These are phyloP conservation scores for Ustilago bromivora DNA, from an alignment of 1,284 basidiomycete species.

Conservation along the genomic window DNA sequence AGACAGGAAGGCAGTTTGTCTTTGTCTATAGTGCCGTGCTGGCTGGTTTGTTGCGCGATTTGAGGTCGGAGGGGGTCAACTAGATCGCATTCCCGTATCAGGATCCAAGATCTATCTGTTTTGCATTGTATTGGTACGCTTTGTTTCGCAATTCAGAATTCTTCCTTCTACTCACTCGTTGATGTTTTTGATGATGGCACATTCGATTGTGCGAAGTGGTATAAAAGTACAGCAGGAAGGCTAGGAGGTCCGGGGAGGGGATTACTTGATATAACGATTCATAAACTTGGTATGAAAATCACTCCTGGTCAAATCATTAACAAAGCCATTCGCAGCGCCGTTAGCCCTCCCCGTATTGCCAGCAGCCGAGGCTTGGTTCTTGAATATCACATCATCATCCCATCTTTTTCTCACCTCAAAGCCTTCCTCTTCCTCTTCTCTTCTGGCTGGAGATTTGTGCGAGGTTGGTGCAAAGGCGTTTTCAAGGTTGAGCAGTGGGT, in stretches of 20 bases:
- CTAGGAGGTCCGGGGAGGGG: not conserved
- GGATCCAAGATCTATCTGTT: too few species aligned
- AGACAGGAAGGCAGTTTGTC: conserved; percentile 66
- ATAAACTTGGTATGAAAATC: conserved; percentile 68
- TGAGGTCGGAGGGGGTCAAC: conserved; percentile 21
- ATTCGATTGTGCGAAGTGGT: not conserved
- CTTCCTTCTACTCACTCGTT: not conserved
- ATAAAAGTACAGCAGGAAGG: not conserved
- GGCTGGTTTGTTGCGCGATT: conserved; percentile 55
- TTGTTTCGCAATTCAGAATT: not conserved
- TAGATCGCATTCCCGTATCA: not conserved
- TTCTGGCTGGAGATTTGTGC: not conserved
- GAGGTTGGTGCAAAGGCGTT: conserved; percentile 30
- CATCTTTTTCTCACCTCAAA: conserved; percentile 62
- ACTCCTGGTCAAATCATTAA: conserved; percentile 66
- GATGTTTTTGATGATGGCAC: not conserved
- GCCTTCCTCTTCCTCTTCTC: not conserved
- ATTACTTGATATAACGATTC: conserved; percentile 61
- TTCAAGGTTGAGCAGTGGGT: conserved; percentile 66
- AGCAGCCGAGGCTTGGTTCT: conserved; percentile 59
- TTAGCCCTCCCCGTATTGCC: not conserved
- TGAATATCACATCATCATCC: conserved; percentile 69
- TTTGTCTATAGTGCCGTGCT: conserved; percentile 65
- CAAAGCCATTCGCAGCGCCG: conserved; percentile 27
- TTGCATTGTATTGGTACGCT: not conserved